Conservation (phyloP, 2,329 filamentous ascomycete species). For the Verticillium albo-atrum region DNA sequence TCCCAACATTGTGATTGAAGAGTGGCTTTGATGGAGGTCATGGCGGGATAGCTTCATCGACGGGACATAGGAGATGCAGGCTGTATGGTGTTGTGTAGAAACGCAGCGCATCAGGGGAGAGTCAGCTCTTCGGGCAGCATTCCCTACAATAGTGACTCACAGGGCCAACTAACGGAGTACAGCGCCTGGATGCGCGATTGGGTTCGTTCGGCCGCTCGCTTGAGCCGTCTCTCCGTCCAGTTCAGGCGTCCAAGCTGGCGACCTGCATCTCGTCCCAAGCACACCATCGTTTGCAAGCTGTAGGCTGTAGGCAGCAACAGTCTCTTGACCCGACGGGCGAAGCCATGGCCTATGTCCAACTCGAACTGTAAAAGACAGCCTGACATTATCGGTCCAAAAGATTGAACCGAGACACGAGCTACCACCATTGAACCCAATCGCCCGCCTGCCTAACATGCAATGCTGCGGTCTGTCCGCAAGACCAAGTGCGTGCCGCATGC, state of each 20-base stretch:
- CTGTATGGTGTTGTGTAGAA: too few species aligned
- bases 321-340: not conserved
- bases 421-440: not conserved
- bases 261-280: not conserved
- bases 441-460: not conserved
- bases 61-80: too few species aligned
- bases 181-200: too few species aligned
- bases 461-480: not conserved
- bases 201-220: too few species aligned
- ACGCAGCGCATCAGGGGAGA: too few species aligned
- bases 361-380: not conserved
- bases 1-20: slow-evolving; percentile 31
- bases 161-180: too few species aligned
- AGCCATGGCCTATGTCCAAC: not conserved
- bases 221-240: not conserved
- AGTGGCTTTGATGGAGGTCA: not conserved
- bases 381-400: not conserved
- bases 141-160: too few species aligned
- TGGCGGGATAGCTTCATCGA: not conserved
- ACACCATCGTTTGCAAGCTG: not conserved
- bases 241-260: not conserved
- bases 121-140: too few species aligned
- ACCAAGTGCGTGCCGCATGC: not conserved
- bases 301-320: not conserved
- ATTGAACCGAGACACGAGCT: not conserved